A percentile compares a stretch with the other conserved stretches of the same genome.
Evolutionary conservation across 1,139 yeast species (phyloP).

Genomic region (Petasospora rhodanensis): DNA sequence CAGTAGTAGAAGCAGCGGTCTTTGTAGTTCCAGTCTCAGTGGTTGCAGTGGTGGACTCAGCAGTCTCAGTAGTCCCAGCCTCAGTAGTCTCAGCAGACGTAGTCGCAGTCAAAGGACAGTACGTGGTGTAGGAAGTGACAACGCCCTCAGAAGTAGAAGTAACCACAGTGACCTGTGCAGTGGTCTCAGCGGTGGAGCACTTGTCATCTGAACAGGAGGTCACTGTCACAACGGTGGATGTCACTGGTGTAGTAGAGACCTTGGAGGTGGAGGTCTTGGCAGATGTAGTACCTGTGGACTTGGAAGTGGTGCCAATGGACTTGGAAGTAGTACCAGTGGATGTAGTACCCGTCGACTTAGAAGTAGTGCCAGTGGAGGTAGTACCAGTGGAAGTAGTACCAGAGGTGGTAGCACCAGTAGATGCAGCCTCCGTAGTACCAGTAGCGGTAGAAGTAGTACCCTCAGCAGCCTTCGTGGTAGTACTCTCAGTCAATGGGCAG

Average conservation of each 20-base stretch:
- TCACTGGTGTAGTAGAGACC: conserved; percentile 29
- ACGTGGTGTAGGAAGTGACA: conserved; percentile 30
- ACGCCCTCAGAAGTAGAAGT: conserved; percentile 18
- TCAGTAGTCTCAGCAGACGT: not conserved
- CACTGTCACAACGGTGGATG: conserved; percentile 21
- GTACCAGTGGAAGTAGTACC: not conserved
- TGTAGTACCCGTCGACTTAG: not conserved
- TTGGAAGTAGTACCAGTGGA: not conserved
- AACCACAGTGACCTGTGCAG: conserved; percentile 6
- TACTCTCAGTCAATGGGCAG: conserved; percentile 3
- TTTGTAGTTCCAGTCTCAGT: conserved; percentile 1
- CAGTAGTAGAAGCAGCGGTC: not conserved
- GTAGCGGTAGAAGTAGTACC: not conserved
- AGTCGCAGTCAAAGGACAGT: conserved; percentile 27
- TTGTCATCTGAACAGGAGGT: conserved; percentile 15
- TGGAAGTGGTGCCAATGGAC: not conserved
- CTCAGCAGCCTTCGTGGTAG: not conserved
- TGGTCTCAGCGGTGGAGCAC: conserved; percentile 1
- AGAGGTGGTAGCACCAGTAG: not conserved
- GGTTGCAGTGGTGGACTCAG: no score
- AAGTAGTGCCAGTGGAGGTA: not conserved
- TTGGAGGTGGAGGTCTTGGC: not conserved
- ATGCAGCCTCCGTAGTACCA: not conserved
- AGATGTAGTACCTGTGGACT: not conserved
- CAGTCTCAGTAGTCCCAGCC: no score